phyloP scores from a whole-genome alignment of 805 yeast species.

The Wickerhamiella vanderwaltii region DNA sequence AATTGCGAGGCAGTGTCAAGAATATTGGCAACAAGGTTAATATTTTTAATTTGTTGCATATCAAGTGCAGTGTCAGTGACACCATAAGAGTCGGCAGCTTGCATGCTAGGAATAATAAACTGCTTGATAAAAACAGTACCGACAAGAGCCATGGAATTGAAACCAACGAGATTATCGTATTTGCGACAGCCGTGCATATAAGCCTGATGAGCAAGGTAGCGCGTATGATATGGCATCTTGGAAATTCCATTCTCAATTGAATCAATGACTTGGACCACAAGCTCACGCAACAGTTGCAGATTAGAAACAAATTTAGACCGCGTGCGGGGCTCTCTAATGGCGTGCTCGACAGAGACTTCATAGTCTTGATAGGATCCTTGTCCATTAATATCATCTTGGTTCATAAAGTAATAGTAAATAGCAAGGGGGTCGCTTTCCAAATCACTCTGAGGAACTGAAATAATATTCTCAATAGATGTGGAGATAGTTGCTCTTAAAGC shows the following conservation, averaged over 20 bases:
- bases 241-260: slow-evolving; percentile 35
- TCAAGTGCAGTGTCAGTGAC: slow-evolving; percentile 30
- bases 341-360: slow-evolving; percentile 42
- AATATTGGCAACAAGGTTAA: slow-evolving; percentile 45
- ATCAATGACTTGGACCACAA: slow-evolving; percentile 47
- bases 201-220: slow-evolving; percentile 36
- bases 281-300: slow-evolving; percentile 61
- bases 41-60: slow-evolving; percentile 37
- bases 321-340: slow-evolving; percentile 71
- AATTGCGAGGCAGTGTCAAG: slow-evolving; percentile 54
- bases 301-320: slow-evolving; percentile 58
- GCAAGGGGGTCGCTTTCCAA: slow-evolving; percentile 71
- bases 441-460: slow-evolving; percentile 33
- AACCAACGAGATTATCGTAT: slow-evolving; percentile 8
- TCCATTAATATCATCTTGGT: slow-evolving; percentile 21
- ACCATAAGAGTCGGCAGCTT: slow-evolving; percentile 38
- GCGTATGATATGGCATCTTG: slow-evolving; percentile 43
- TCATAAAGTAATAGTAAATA: slow-evolving; percentile 22
- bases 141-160: slow-evolving; percentile 43
- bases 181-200: slow-evolving; percentile 10
- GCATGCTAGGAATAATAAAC: slow-evolving; percentile 29
- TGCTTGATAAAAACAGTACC: slow-evolving; percentile 39
- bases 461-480: slow-evolving; percentile 26
- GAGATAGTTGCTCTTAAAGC: slow-evolving; percentile 29
- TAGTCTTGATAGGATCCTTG: slow-evolving; percentile 27